These are phyloP conservation scores for Ocimum tenuiflorum DNA, from an alignment of 257 asterid species.

Conservation along the genomic window DNA sequence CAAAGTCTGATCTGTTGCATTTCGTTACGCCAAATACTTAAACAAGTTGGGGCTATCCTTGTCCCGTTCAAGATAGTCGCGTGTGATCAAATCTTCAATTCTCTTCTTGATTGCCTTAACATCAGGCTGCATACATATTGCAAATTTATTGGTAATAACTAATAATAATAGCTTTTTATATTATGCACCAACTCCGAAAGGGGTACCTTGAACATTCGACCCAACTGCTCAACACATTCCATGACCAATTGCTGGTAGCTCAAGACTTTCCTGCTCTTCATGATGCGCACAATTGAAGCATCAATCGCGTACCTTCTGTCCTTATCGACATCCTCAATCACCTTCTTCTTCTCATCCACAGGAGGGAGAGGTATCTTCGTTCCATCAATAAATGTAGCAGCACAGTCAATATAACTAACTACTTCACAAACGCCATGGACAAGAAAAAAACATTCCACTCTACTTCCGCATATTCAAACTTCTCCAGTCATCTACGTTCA, in stretches of 20 bases:
- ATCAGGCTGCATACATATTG: constrained; percentile 36
- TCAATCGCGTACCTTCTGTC: constrained; percentile 62
- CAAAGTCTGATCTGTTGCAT: constrained; percentile 13
- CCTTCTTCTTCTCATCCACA: constrained; percentile 58
- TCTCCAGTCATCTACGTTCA: not conserved
- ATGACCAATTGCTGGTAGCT: constrained; percentile 56
- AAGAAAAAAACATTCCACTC: too few species aligned
- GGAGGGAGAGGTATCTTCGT: constrained; percentile 55
- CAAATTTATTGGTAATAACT: not conserved
- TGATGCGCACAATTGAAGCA: constrained; percentile 56
- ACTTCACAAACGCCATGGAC: too few species aligned
- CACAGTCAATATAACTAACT: not conserved
- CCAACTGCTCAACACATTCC: constrained; percentile 59
- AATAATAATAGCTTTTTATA: not conserved
- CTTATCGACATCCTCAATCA: constrained; percentile 58
- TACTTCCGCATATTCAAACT: too few species aligned
- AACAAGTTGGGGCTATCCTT: constrained; percentile 52
- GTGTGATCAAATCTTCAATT: constrained; percentile 58
- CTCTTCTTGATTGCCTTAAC: constrained; percentile 63
- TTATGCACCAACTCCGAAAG: not conserved
- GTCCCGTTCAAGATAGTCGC: constrained; percentile 67
- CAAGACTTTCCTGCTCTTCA: constrained; percentile 57
- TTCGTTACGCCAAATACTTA: constrained; percentile 46
- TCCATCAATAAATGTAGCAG: constrained; percentile 6
- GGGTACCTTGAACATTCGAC: constrained; percentile 54